A percentile compares a stretch with the other conserved stretches of the same genome.
Conservation (phyloP, 108 stramenopile genomes). For the Seminavis robusta region DNA sequence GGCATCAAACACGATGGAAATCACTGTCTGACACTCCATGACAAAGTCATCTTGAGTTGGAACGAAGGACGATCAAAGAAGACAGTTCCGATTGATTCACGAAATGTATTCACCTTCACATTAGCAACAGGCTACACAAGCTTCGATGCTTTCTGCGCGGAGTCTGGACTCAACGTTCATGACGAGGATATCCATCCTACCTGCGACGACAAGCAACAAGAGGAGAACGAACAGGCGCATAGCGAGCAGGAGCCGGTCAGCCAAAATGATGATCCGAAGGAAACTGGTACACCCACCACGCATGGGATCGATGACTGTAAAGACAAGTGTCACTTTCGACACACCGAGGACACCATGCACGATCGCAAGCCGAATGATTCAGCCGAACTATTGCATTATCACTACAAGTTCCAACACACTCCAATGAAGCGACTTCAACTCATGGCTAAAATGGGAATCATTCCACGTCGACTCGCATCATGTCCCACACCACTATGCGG, state of each 20-base stretch:
- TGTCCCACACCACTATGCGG: conserved; percentile 28
- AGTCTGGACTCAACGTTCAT: conserved; percentile 1
- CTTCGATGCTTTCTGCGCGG: conserved; percentile 18
- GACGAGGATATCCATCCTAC: not conserved
- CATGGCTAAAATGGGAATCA: conserved; percentile 31
- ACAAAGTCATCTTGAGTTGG: not conserved
- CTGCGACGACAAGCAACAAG: too few species aligned
- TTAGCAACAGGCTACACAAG: conserved; percentile 14
- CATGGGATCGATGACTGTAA: not conserved
- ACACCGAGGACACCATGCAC: not conserved
- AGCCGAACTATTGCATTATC: conserved; percentile 24
- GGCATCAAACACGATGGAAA: not conserved
- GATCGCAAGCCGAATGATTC: conserved; percentile 1
- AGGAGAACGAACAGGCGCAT: too few species aligned
- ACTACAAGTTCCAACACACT: conserved; percentile 19
- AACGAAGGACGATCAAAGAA: not conserved
- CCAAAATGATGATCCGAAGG: too few species aligned
- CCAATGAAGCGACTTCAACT: conserved; percentile 14
- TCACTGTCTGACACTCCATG: not conserved
- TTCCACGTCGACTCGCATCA: conserved; percentile 20
- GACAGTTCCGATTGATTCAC: conserved; percentile 18
- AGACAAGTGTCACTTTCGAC: not conserved
- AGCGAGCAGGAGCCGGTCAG: too few species aligned
- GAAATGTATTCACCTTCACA: conserved; percentile 19
- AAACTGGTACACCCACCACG: too few species aligned